Base-by-base conservation (phyloP, 305 asterid species). In the Solanum hybrid region DNA sequence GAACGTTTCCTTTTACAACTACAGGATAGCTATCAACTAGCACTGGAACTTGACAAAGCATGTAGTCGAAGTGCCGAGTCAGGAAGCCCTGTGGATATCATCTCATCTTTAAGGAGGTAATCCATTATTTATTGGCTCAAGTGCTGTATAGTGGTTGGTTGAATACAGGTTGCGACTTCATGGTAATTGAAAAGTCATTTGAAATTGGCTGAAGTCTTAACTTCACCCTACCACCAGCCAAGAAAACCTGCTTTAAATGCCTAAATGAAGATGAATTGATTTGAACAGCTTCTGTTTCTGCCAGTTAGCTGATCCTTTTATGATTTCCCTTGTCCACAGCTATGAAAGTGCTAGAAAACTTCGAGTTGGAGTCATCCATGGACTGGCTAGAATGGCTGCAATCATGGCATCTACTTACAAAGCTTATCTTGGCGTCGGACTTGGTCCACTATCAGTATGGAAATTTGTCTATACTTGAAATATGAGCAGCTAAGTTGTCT, bases 341-440 rank as follows among this genome's bases (percentile, higher is more conserved):
- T 97, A 97, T 64, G 99, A 96, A 94, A 93, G 92, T 75, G 94
- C 97, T 86, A 95, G 99, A 92, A 95, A 91, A 89, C 84, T 96
- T 85, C 93, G 99, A 46, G 99, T 97, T 91, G 96, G 98, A 42
- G 69, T 96, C 46, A 97, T 97, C 90, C 99, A 97, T 88, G 98
- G 99, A 82, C 95, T 97, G 64, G 99, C 99, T 34, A 95, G 99
- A 93, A 95, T 97, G 98, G 98, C 99, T 90, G 99, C 99, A 80
- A 93, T 97, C 22, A 97, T 97, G 99, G 99, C 99, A 81, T 90
- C 98, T 89, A 95, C 99, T 37, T 97, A 97, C 92, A 97, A 95
- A 91, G 97, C 99, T 8, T 97, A 97, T 90, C 93, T 97, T 36
- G 99, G 99, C 8, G 99, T 94, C 9, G 99, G 99, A 88, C 97